phyloP scores from a whole-genome alignment of 2,329 filamentous ascomycete species.

The Colletotrichum costaricense region DNA sequence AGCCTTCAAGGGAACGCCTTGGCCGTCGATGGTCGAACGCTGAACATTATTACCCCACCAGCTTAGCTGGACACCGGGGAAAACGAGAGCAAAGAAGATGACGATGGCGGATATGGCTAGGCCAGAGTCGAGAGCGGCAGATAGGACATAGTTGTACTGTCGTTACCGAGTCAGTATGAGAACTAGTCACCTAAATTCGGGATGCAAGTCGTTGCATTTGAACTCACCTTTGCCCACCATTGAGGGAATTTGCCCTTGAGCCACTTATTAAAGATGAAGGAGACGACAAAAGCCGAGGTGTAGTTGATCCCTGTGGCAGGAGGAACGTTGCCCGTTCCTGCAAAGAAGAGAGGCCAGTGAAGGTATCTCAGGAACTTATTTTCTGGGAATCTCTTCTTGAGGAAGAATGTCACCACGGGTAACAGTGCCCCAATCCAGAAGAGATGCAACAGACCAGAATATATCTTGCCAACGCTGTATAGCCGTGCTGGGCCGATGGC shows the following conservation, averaged over 20 bases:
- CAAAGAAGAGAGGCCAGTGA: slow-evolving; percentile 32
- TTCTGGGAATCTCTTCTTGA: slow-evolving; percentile 14
- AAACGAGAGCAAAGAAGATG: slow-evolving; percentile 56
- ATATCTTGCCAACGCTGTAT: slow-evolving; percentile 58
- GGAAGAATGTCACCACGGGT: slow-evolving; percentile 26
- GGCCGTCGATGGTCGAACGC: slow-evolving; percentile 52
- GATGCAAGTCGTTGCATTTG: background rate
- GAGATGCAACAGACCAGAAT: slow-evolving; percentile 59
- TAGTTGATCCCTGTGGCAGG: slow-evolving; percentile 31
- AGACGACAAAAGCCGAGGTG: slow-evolving; percentile 20
- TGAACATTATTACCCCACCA: slow-evolving; percentile 54
- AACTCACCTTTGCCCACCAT: slow-evolving; percentile 29
- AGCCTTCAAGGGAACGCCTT: slow-evolving; percentile 39
- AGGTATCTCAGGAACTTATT: slow-evolving; percentile 16
- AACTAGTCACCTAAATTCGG: background rate
- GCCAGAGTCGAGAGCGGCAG: slow-evolving; percentile 54
- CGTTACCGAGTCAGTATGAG: background rate
- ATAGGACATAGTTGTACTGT: slow-evolving; percentile 51
- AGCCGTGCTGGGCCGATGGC: slow-evolving; percentile 61
- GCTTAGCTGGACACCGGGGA: slow-evolving; percentile 48
- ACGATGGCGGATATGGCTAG: slow-evolving; percentile 54
- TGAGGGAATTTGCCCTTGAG: slow-evolving; percentile 28
- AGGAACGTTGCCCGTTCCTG: slow-evolving; percentile 27
- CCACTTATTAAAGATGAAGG: slow-evolving; percentile 30
- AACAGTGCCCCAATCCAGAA: slow-evolving; percentile 56